Percentiles rank a stretch among this genome's conserved stretches.
phyloP scores from a whole-genome alignment of 176 grass and related monocot genomes.

The Thinopyrum elongatum region DNA sequence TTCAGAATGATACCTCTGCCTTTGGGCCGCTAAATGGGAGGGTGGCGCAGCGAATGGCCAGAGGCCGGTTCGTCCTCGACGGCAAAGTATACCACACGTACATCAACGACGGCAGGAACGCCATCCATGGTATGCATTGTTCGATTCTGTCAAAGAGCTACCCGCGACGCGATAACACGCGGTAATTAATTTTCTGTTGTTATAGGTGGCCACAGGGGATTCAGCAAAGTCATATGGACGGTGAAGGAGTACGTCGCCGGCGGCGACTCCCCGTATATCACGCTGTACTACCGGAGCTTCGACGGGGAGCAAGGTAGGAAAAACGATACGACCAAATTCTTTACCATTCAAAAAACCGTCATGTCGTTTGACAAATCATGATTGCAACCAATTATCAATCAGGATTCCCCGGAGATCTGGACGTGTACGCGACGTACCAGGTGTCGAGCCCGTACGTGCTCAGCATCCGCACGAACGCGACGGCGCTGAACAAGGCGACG shows the following conservation, averaged over 20 bases:
- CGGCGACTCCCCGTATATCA: constrained; percentile 65
- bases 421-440: constrained; percentile 76
- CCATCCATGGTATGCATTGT: constrained; percentile 55
- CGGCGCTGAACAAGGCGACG: constrained; percentile 57
- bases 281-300: constrained; percentile 71
- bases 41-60: not conserved
- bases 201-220: constrained; percentile 62
- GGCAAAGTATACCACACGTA: not conserved
- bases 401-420: constrained; percentile 70
- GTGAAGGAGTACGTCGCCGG: constrained; percentile 57
- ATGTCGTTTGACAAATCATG: no score
- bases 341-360: no score
- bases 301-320: constrained; percentile 60
- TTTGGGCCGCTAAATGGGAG: no score
- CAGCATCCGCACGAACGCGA: constrained; percentile 22
- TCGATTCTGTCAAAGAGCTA: no score
- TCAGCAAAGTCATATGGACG: constrained; percentile 70
- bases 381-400: no score
- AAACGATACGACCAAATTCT: no score
- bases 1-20: no score
- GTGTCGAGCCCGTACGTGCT: constrained; percentile 38
- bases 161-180: no score
- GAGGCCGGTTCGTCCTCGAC: no score
- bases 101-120: constrained; percentile 62
- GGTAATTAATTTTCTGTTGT: no score